Evolutionary conservation across 2,329 filamentous ascomycete genomes (phyloP), one percentile per base, ranked within the genome.

Genomic region (Colletotrichum sp.): DNA sequence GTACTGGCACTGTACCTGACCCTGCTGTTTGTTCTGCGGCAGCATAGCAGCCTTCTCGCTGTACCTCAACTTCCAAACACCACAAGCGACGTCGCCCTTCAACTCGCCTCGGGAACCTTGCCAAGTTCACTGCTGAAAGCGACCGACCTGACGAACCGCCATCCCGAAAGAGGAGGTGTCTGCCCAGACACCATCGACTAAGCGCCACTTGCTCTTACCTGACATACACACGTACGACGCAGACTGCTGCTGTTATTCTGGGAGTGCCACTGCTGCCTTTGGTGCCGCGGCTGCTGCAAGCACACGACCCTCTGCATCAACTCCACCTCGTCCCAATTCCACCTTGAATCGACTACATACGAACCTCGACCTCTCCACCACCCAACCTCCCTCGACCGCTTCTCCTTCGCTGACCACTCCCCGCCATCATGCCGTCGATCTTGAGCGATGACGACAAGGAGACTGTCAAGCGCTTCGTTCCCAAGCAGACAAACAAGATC

Each of bases 401-500:
- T 44, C 57, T 32, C 74, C 65, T 64, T 57, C 34, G 36, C 74
- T 63, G 65, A 73, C 49, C 18, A 57, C 49, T 52, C 69, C 34
- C 77, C 63, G 73, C 78, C 83, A 86, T 80, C 78, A 92, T 92
- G 90, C 90, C 90, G 81, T 91, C 90, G 57, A 90, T 98, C 79
- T 92, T 99, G 73, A 95, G 90, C 84, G 96, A 98, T 82, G 94
- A 96, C 82, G 97, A 99, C 88, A 98, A 98, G 90, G 95, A 98
- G 87, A 98, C 93, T 77, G 96, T 99, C 86, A 98, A 98, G 89
- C 94, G 97, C 84, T 94, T 94, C 80, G 95, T 99, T 71, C 96
- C 97, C 77, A 98, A 98, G 86, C 92, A 95, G 78, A 93, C 93
- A 82, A 99, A 99, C 92, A 99, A 99, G 90, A 99, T 99, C 86